Evolutionary conservation across 768 basidiomycete genomes (phyloP), one percentile per base, ranked within the genome.

Genomic region (Suillus paluster): DNA sequence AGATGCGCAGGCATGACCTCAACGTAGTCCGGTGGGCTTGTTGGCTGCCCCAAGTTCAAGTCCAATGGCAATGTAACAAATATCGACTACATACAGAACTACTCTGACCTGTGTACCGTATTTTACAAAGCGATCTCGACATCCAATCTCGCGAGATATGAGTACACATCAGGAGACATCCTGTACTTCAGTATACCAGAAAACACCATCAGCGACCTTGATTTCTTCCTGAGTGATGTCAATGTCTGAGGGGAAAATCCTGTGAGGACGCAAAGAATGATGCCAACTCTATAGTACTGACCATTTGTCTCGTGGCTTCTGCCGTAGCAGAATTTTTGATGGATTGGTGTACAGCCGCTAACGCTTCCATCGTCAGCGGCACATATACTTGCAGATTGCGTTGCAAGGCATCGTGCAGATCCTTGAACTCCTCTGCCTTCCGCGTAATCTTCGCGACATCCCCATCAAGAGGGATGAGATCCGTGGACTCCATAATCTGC

Each of bases 401-500:
- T 68, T 95, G 92, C 68, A 97, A 79, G 2, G 92, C 84, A 67
- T 97, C 93, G 60, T 97, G 90, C 19, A 91, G 76, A 58, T 94
- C 87, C 71, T 89, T 89, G 79, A 98, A 96, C 67, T 95, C 91
- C 71, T 97, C 94, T 17, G 94, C 92, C 48, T 89, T 84, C 44
- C 89, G 84, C 38, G 92, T 94, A 69, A 94, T 94, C 72, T 90
- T 89, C 10, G 86, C 86, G 15, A 95, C 85, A 65, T 98, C 96
- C 1, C 88, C 89, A 60, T 90, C 86, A 61, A 98, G 80, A 15
- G 97, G 97, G 63, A 98, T 85, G 59, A 99, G 83, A 66, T 91
- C 86, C 23, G 90, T 93, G 23, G 88, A 88, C 74, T 96, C 92
- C 80, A 98, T 90, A 48, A 91, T 85, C 94, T 96, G n/a, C n/a